Base-by-base conservation (phyloP, 139 green algal genomes). In the Diplosphaera chodatii region DNA sequence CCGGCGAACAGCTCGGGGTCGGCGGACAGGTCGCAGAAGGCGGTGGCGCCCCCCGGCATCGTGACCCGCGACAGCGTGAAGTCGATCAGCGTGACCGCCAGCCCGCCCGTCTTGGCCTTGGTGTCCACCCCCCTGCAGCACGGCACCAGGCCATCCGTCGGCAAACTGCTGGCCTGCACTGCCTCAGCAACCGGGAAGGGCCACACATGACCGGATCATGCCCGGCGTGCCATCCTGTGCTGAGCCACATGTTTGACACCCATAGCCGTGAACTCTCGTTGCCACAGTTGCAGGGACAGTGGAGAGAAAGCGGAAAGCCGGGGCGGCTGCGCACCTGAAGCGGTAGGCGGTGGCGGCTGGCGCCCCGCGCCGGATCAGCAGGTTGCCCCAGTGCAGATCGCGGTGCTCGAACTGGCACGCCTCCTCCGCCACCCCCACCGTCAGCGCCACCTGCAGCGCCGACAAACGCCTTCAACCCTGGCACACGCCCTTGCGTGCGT, bases 341-440 rank as follows among this genome's bases (percentile, higher is more conserved):
- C 66, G 69, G 65, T 30, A 81, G 15, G 28, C 5, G 4, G 34
- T 27, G 3, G 56, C 8, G 31, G 10, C 40, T 62, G 31, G 68
- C 41, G 63, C n/a, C 15, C n/a, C 48, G 4, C 73, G 69, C 31
- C 30, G 40, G 10, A 91, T 73, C 10, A 95, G 74, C 30, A 94
- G 65, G 82, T 94, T 96, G 68, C 90, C 88, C 90, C 93, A 97
- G 83, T 98, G 95, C 74, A 99, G 81, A 77, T 99, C 95, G 0
- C 95, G 80, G 87, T 99, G 95, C 84, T 99, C 95, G 85, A 99
- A 98, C n/a, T 86, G 59, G 32, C 86, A 82, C 10, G 83, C 84
- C 63, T 89, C 87, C 80, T 99, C 95, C 0, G 82, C 94, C 21
- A 96, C 88, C 3, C 93, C 93, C 48, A 99, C 76, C 15, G 85